These are phyloP conservation scores for Pterocarpus macrocarpus DNA, from an alignment of 306 rosid genomes.

Conservation along the genomic window DNA sequence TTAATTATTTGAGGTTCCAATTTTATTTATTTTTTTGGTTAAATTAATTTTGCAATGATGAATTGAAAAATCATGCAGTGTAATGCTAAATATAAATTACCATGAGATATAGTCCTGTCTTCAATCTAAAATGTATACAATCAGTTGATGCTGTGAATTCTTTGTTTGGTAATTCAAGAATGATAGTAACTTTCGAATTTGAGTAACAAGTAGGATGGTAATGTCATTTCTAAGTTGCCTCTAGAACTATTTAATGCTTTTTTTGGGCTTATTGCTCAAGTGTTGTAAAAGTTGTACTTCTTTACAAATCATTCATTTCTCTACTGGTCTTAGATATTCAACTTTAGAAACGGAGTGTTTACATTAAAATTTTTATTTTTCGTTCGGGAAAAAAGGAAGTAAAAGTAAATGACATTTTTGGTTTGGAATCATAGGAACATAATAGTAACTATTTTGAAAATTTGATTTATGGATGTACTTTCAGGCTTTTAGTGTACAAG, in stretches of 20 bases:
- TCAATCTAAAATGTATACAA: neutral
- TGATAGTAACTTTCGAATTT: too few species aligned
- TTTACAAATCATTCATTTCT: constrained; percentile 11
- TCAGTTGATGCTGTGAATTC: constrained; percentile 20
- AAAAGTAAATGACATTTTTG: neutral
- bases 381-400: too few species aligned
- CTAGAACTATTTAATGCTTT: neutral
- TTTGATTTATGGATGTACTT: constrained; percentile 23
- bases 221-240: neutral
- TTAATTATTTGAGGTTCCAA: constrained; percentile 5
- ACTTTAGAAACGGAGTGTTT: neutral
- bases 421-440: constrained; percentile 15
- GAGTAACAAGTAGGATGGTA: too few species aligned
- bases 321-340: neutral
- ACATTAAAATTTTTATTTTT: neutral
- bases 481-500: constrained; percentile 29
- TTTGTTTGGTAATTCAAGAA: neutral
- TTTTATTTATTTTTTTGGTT: neutral
- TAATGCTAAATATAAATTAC: constrained; percentile 6
- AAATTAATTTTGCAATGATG: neutral
- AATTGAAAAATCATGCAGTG: constrained; percentile 9
- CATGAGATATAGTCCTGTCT: neutral
- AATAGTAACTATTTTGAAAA: constrained; percentile 13
- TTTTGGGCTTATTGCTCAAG: neutral
- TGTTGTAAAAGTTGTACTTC: neutral